Percentiles rank a stretch among this genome's conserved stretches.
These are phyloP conservation scores for Carallia pectinifolia DNA, from an alignment of 345 rosid genomes.

Conservation along the genomic window DNA sequence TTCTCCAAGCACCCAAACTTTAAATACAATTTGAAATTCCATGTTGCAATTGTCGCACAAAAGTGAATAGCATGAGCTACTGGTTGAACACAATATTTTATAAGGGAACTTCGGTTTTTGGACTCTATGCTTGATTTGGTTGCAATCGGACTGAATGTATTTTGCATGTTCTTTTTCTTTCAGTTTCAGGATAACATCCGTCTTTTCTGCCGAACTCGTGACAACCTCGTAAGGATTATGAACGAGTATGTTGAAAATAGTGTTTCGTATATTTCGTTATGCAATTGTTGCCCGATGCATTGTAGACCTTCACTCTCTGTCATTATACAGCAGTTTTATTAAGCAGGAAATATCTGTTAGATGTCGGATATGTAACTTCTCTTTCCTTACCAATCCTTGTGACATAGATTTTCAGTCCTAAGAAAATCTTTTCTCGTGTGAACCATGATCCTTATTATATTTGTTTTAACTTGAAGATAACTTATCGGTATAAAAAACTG, in stretches of 20 bases:
- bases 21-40: too few species aligned
- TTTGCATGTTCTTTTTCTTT: conserved; percentile 5
- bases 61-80: too few species aligned
- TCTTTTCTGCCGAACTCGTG: conserved; percentile 41
- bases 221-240: conserved; percentile 38
- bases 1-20: too few species aligned
- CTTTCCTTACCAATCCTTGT: too few species aligned
- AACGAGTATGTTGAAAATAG: conserved; percentile 35
- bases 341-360: too few species aligned
- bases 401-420: too few species aligned
- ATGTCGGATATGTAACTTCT: too few species aligned
- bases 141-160: neutral
- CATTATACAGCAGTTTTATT: too few species aligned
- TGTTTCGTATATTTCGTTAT: conserved; percentile 2
- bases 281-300: neutral
- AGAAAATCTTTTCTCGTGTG: too few species aligned
- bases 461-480: neutral
- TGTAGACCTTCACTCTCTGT: neutral
- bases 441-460: too few species aligned
- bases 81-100: too few species aligned
- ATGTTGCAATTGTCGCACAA: too few species aligned
- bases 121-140: neutral
- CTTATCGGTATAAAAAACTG: neutral
- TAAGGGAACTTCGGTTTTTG: neutral
- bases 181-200: conserved; percentile 44